Evolutionary conservation across 2,329 filamentous ascomycete species (phyloP), one percentile per base, ranked within the genome.

Genomic region (Ascochyta fabae): DNA sequence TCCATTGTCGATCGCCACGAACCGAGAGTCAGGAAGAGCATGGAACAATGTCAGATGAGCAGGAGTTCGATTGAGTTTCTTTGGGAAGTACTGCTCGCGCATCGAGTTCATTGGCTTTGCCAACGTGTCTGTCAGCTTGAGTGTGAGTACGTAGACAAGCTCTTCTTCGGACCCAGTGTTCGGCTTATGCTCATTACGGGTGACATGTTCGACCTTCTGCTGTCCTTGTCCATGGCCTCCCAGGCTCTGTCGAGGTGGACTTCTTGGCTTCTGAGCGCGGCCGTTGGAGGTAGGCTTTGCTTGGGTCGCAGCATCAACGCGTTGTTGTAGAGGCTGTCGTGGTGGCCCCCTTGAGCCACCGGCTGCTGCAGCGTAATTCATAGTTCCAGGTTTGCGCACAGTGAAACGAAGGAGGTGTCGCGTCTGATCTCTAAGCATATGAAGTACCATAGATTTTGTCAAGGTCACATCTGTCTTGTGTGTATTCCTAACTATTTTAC

Each of bases 41-140:
- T 80, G 78, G 62, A 80, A 80, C 3, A 80, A 69, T 1, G 78
- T 80, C 16, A 81, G 59, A 56, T 81, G 78, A 5, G 78, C 78
- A 2, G 73, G 74, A 1, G 76, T 75, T 35, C 75, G 75, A 59
- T 80, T 80, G 53, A 79, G 62, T 9, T 69, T 67, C n/a, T 64
- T 66, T 0, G 78, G 78, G 44, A 80, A 81, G 62, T 79, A 77
- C 26, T 67, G 60, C 16, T 72, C 68, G 26, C 78, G 71, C 39
- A 79, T 62, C 5, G 63, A 58, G 38, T 77, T 77, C 65, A 81
- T 72, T 3, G 73, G 73, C 8, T 69, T 59, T 15, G 77, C 71
- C 46, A 79, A 69, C 5, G 67, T 68, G 12, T 73, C 64, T 27
- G 77, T 76, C 9, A 77, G 74, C 39, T 71, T 68, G 7, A 81